A percentile compares a stretch with the other conserved stretches of the same genome.
phyloP scores from a whole-genome alignment of 139 green algal species.

The Axilococcus clingmanii region DNA sequence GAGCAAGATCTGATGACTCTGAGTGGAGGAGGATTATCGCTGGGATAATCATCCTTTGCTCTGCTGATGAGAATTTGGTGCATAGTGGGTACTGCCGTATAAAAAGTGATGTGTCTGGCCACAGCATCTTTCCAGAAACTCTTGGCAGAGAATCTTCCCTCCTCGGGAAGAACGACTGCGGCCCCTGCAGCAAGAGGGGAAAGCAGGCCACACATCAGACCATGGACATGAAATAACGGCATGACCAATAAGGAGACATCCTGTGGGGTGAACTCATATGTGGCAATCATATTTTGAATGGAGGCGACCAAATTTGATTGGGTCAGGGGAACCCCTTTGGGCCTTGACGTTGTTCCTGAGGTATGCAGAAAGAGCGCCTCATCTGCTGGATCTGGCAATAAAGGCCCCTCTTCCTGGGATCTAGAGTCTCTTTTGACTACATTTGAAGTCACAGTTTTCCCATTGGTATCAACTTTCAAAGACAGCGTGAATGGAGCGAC shows the following conservation, averaged over 20 bases:
- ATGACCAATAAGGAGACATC: conserved; percentile 66
- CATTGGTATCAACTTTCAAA: too few species aligned
- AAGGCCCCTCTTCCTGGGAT: too few species aligned
- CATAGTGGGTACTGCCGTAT: conserved; percentile 39
- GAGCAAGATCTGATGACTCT: background rate
- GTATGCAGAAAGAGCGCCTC: conserved; percentile 83
- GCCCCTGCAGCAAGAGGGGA: conserved; percentile 49
- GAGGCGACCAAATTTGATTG: conserved; percentile 63
- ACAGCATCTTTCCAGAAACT: conserved; percentile 60
- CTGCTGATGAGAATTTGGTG: conserved; percentile 2
- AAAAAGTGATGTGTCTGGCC: conserved; percentile 58
- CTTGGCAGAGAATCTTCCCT: conserved; percentile 53
- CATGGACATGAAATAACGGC: conserved; percentile 89
- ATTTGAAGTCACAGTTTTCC: too few species aligned
- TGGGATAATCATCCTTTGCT: background rate
- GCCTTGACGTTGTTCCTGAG: conserved; percentile 64
- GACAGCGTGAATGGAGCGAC: background rate
- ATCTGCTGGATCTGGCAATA: conserved; percentile 32
- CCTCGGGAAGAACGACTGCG: conserved; percentile 45
- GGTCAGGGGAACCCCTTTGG: conserved; percentile 80
- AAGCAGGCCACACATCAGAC: conserved; percentile 69
- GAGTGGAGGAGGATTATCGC: background rate
- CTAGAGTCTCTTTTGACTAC: too few species aligned
- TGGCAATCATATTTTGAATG: conserved; percentile 58
- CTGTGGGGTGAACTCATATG: conserved; percentile 53